Evolutionary conservation across 2,329 filamentous ascomycete species (phyloP), one percentile per base, ranked within the genome.

Genomic region (Colletotrichum acutatum): DNA sequence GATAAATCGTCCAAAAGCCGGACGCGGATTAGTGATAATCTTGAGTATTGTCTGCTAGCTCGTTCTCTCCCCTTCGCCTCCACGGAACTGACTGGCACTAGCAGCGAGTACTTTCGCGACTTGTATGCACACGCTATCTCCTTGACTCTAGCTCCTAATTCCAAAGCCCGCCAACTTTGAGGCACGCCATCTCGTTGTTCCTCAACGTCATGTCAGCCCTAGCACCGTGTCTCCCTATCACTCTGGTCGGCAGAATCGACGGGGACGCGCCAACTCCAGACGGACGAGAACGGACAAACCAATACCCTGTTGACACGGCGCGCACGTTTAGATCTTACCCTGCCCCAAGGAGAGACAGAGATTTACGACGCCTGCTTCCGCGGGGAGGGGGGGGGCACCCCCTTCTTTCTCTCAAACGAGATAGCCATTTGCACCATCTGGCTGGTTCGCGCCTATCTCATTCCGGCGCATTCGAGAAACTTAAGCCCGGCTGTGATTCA

Each of bases 1-100:
- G 66, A 72, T 72, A 66, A 72, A 72, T 72, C 61, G 54, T 65
- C 19, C 42, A 72, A 56, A 64, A 14, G 7, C 30, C 59, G 24
- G 37, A 24, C 24, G 22, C 19, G 9, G 66, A 72, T 69, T 72
- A 56, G 32, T 69, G 59, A 60, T 60, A 24, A 14, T 24, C 19
- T 46, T 19, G 32, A 16, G 66, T 72, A 65, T 22, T 26, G 22
- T 22, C 5, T 19, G 70, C 59, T 69, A 69, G 22, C 34, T 5
- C 1, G 2, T 11, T 24, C 9, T 26, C 24, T 6, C 16, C 5
- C 2, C 19, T 37, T 26, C 28, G 24, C 46, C 3, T 16, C 14
- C 14, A 8, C 11, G 22, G n/a, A 12, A 32, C 22, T 1, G 9
- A 9, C 34, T 26, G 30, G 32, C 32, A 57, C 59, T 64, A 70